phyloP scores from a whole-genome alignment of 2,329 filamentous ascomycete species.

The Thielaviopsis musarum region DNA sequence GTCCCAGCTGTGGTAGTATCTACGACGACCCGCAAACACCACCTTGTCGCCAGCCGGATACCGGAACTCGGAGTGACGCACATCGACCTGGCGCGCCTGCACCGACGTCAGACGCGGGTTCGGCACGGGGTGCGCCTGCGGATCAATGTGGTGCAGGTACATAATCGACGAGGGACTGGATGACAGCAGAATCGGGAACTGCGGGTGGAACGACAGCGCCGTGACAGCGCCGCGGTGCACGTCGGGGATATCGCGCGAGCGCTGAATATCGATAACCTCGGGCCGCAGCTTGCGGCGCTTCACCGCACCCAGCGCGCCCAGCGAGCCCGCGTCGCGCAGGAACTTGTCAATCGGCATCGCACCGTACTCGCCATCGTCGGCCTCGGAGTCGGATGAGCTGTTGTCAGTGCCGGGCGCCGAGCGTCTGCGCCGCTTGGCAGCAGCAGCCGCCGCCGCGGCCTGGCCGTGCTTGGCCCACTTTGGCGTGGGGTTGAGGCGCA shows the following conservation, averaged over 20 bases:
- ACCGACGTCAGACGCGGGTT: constrained; percentile 85
- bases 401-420: constrained; percentile 29
- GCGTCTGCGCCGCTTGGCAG: constrained; percentile 32
- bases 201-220: constrained; percentile 77
- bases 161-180: constrained; percentile 74
- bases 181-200: constrained; percentile 75
- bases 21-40: constrained; percentile 72
- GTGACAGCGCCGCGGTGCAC: constrained; percentile 64
- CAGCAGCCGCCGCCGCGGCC: constrained; percentile 31
- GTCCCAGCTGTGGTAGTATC: constrained; percentile 92
- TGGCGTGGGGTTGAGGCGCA: constrained; percentile 41
- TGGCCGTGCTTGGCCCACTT: constrained; percentile 40
- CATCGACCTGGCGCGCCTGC: constrained; percentile 68
- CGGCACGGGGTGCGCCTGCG: constrained; percentile 54
- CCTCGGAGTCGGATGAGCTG: constrained; percentile 23
- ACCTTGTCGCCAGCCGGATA: constrained; percentile 57
- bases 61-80: constrained; percentile 70
- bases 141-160: constrained; percentile 76
- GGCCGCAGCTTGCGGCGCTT: constrained; percentile 62
- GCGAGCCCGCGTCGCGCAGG: constrained; percentile 54
- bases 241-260: constrained; percentile 70
- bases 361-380: constrained; percentile 38
- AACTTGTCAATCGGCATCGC: constrained; percentile 64
- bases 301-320: constrained; percentile 36
- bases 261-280: constrained; percentile 79